These are phyloP conservation scores for Pyrus bretschneideri DNA, from an alignment of 306 rosid genomes.

Conservation along the genomic window DNA sequence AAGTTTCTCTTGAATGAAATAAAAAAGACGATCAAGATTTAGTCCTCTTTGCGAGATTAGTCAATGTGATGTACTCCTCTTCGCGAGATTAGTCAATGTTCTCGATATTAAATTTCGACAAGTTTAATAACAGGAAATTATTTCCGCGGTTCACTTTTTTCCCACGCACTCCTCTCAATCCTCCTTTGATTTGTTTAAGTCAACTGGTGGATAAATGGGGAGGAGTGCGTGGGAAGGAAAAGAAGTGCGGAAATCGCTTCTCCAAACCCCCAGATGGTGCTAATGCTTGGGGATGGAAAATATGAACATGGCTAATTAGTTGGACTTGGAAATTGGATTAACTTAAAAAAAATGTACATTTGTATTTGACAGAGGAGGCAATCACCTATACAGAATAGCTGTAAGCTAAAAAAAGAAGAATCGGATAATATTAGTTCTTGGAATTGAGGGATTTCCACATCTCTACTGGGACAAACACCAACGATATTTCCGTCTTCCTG, in stretches of 20 bases:
- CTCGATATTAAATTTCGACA: too few species aligned
- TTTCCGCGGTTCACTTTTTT: neutral
- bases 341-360: neutral
- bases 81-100: neutral
- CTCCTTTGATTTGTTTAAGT: too few species aligned
- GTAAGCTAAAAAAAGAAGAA: neutral
- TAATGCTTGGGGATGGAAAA: too few species aligned
- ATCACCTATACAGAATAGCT: neutral
- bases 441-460: neutral
- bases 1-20: slow-evolving; percentile 68
- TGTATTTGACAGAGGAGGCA: neutral
- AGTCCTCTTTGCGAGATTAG: neutral
- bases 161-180: neutral
- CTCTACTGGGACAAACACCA: neutral
- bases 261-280: too few species aligned
- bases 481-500: neutral
- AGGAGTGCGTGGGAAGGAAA: neutral
- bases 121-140: too few species aligned
- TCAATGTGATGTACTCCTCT: too few species aligned
- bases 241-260: neutral
- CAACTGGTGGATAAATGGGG: too few species aligned
- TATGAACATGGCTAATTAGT: neutral
- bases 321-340: neutral
- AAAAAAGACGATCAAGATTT: neutral
- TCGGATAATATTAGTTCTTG: neutral